Evolutionary conservation across 225 moss, liverwort and hornwort species (phyloP).

Genomic region (Pseudoscleropodium purum): DNA sequence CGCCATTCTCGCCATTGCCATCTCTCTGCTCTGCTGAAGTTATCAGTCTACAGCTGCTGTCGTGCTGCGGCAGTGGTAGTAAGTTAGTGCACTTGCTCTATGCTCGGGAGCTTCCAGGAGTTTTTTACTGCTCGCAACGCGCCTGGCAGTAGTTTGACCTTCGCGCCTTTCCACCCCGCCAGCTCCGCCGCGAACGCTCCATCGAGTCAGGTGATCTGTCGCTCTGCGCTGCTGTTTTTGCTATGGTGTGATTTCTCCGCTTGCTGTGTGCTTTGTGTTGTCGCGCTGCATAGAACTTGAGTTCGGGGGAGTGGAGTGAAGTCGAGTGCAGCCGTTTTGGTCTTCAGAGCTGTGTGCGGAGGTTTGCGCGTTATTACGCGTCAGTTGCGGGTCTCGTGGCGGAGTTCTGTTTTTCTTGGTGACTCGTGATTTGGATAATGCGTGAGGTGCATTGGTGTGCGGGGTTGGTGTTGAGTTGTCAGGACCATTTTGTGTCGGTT

Average conservation of each 20-base stretch:
- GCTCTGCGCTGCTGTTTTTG: background rate
- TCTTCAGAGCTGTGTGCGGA: background rate
- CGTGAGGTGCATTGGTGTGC: background rate
- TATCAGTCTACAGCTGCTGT: background rate
- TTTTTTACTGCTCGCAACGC: background rate
- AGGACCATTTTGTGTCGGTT: background rate
- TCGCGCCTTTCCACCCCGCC: background rate
- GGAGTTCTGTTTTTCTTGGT: background rate
- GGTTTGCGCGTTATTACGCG: background rate
- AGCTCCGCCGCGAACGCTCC: background rate
- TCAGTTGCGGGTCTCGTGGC: background rate
- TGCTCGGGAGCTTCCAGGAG: background rate
- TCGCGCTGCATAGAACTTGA: background rate
- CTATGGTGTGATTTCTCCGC: background rate
- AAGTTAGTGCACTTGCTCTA: background rate
- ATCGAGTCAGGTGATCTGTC: background rate
- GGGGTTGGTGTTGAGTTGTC: background rate
- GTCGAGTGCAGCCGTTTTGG: background rate
- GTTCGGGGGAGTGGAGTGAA: background rate
- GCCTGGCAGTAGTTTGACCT: background rate
- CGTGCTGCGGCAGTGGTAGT: no score
- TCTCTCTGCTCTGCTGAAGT: background rate
- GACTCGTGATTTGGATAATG: background rate
- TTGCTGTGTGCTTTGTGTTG: background rate
- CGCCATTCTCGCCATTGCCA: background rate